phyloP scores from a whole-genome alignment of 371 early-diverging fungal species.

The Mortierella sp. region DNA sequence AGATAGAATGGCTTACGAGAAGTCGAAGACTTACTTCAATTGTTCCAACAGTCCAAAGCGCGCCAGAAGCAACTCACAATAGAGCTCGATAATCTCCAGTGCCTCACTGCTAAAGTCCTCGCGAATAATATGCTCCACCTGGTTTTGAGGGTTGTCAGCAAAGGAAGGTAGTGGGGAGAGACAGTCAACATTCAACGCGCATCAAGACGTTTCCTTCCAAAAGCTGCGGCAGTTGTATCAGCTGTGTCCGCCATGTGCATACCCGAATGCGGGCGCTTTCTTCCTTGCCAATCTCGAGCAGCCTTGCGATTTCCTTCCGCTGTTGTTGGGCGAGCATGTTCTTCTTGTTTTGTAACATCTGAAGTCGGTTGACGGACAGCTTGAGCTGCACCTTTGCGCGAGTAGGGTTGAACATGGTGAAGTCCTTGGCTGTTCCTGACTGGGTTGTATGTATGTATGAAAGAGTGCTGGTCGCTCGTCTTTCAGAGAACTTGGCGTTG shows the following conservation, averaged over 20 bases:
- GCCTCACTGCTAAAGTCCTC: conserved; percentile 94
- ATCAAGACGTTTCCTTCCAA: neutral
- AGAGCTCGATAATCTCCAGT: conserved; percentile 92
- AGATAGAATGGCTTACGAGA: neutral
- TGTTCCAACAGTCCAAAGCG: conserved; percentile 90
- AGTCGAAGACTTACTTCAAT: conserved; percentile 69
- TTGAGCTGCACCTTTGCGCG: conserved; percentile 90
- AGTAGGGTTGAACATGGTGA: conserved; percentile 67
- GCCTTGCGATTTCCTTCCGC: conserved; percentile 85
- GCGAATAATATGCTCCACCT: conserved; percentile 92
- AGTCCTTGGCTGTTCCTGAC: neutral
- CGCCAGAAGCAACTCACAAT: conserved; percentile 89
- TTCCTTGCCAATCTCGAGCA: conserved; percentile 87
- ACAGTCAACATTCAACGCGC: neutral
- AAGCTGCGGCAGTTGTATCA: neutral
- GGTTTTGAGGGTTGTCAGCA: neutral
- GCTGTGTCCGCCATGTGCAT: neutral
- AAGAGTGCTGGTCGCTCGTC: neutral
- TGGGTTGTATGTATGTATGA: neutral
- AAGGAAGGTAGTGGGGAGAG: neutral
- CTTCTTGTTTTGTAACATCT: conserved; percentile 92
- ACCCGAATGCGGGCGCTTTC: conserved; percentile 92
- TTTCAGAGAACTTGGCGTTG: too few relatives aligned
- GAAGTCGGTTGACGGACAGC: conserved; percentile 86
- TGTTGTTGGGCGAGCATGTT: conserved; percentile 78